Evolutionary conservation across 2,329 filamentous ascomycete species (phyloP), one percentile per base, ranked within the genome.

Genomic region (Tolypocladium endophyticum): DNA sequence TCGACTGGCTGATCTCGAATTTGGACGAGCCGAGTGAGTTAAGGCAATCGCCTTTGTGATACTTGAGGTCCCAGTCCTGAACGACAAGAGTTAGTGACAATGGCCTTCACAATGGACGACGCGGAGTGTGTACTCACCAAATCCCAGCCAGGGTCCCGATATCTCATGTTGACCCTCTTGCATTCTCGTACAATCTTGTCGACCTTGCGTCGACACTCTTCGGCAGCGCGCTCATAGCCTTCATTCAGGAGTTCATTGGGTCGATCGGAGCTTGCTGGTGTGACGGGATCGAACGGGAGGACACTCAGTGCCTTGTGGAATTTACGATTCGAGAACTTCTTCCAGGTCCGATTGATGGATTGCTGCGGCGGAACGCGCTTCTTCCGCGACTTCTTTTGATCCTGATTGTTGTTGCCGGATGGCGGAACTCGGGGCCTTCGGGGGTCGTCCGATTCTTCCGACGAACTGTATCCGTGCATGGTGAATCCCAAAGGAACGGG

Each of bases 101-200:
- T 4, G 25, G 4, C 23, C n/a, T 8, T 30, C n/a, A 4, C 28
- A 2, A 45, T 36, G 16, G 11, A 66, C 12, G 45, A 20, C 36
- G 33, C 0, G 2, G 9, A 2, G 5, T 14, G 16, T 16, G 6
- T 39, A 78, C 80, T 70, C 69, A 84, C 81, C 69, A 85, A 67
- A 64, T 84, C 81, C 71, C 78, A 85, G 1, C 79, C 81, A 0
- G 84, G 82, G 64, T 89, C 87, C 30, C 88, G 81, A 69, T 94
- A 95, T 67, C 90, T 87, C 70, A 87, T 88, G 67, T 95, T 95
- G 43, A 92, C 79, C 28, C 89, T 79, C 63, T 81, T 79, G 73
- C 90, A 94, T 66, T 85, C 82, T 62, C 81, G 75, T 55, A 84
- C 82, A 61, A 86, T 86, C 68, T 84, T 85, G 55, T 78, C 73